Conservation (phyloP, 495 filamentous ascomycete species). For the Aspergillus leporis region DNA sequence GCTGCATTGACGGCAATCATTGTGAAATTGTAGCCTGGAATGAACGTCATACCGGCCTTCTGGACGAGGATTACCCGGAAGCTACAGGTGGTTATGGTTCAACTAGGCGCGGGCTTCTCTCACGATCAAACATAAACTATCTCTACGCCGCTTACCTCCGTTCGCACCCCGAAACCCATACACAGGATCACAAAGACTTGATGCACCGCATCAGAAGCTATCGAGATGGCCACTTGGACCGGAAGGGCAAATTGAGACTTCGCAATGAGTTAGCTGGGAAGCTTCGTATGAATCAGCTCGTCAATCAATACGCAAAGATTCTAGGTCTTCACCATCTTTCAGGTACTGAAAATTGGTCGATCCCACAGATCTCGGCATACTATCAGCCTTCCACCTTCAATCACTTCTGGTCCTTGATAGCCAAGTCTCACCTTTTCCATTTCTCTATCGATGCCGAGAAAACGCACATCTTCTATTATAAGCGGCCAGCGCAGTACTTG, state of each 20-base stretch:
- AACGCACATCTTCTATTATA: slow-evolving; percentile 5
- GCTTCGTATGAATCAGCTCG: slow-evolving; percentile 9
- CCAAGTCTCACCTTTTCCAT: background rate
- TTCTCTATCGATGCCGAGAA: background rate
- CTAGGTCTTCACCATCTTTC: slow-evolving; percentile 8
- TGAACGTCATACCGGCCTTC: slow-evolving; percentile 6
- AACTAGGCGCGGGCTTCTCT: no score
- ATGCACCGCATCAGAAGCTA: background rate
- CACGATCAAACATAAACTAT: slow-evolving; percentile 6
- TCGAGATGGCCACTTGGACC: background rate
- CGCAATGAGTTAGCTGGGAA: background rate
- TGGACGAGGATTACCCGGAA: slow-evolving; percentile 15
- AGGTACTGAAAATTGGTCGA: slow-evolving; percentile 10
- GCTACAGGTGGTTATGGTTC: slow-evolving; percentile 19
- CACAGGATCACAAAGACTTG: slow-evolving; percentile 3
- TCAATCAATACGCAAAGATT: slow-evolving; percentile 10
- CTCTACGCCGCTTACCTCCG: background rate
- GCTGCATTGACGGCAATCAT: no score
- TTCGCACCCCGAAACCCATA: slow-evolving; percentile 1
- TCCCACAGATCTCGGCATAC: background rate
- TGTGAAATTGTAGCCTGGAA: slow-evolving; percentile 17
- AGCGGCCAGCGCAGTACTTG: slow-evolving; percentile 12
- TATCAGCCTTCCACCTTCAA: background rate
- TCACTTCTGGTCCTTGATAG: background rate
- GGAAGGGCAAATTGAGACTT: background rate